Conservation (phyloP, 305 asterid species). For the Lippia alba region DNA sequence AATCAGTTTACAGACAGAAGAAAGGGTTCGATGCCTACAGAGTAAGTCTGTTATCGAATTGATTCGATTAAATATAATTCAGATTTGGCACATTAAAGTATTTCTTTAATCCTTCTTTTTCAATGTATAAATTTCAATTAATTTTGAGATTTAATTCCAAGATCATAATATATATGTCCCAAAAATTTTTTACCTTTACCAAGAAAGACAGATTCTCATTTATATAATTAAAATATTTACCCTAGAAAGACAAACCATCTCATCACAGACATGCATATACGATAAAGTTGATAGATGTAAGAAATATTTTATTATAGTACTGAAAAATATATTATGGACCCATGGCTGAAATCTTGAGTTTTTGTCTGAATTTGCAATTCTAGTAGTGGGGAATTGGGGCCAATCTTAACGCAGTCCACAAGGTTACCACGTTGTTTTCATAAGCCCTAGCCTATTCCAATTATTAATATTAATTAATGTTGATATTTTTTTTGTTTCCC, state of each 20-base stretch:
- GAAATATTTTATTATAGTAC: slow-evolving; percentile 14
- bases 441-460: background rate
- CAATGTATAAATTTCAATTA: too few species aligned
- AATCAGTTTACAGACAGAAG: too few species aligned
- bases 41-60: too few species aligned
- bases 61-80: too few species aligned
- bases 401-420: slow-evolving; percentile 38
- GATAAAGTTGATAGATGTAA: slow-evolving; percentile 4
- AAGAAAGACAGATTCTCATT: background rate
- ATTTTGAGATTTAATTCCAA: too few species aligned
- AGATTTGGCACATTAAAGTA: too few species aligned
- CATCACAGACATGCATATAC: slow-evolving; percentile 38
- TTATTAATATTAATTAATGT: slow-evolving; percentile 5
- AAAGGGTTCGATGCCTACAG: too few species aligned
- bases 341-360: slow-evolving; percentile 45
- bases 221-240: background rate
- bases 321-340: slow-evolving; percentile 37
- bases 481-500: slow-evolving; percentile 9
- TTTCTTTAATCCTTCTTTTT: too few species aligned
- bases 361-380: slow-evolving; percentile 14
- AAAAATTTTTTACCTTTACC: background rate
- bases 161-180: too few species aligned
- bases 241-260: slow-evolving; percentile 42
- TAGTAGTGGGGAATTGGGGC: slow-evolving; percentile 33
- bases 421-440: slow-evolving; percentile 22